Conservation (phyloP, 2,329 filamentous ascomycete genomes). For the Fusarium nisikadoi region DNA sequence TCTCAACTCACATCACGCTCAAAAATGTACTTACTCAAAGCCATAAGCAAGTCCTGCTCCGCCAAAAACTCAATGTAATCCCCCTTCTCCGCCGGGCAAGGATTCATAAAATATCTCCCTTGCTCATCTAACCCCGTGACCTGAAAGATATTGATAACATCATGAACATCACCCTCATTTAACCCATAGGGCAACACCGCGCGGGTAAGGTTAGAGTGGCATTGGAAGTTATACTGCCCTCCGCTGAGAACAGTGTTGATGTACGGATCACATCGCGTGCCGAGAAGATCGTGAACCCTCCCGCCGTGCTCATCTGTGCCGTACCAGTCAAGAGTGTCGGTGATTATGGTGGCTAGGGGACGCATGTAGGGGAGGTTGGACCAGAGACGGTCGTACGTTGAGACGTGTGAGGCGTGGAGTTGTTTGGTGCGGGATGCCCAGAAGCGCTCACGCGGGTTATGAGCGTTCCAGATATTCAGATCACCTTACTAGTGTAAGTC, state of each 20-base stretch:
- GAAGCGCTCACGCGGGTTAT: conserved; percentile 82
- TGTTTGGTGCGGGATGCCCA: conserved; percentile 85
- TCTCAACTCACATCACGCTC: rapidly evolving
- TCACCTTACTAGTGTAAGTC: conserved; percentile 64
- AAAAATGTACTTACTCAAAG: conserved; percentile 55
- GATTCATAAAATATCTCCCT: conserved; percentile 81
- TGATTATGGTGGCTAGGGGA: conserved; percentile 76
- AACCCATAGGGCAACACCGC: conserved; percentile 76
- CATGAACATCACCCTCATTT: conserved; percentile 79
- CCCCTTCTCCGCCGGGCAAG: conserved; percentile 63
- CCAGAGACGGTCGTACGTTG: conserved; percentile 79
- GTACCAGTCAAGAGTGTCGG: conserved; percentile 73
- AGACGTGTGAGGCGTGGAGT: conserved; percentile 80
- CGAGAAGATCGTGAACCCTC: conserved; percentile 80
- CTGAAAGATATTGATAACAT: conserved; percentile 88
- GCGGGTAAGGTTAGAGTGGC: conserved; percentile 82
- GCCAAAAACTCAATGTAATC: conserved; percentile 82
- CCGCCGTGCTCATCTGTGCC: conserved; percentile 71
- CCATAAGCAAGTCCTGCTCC: conserved; percentile 77
- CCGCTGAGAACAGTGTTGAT: conserved; percentile 78
- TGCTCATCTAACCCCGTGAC: conserved; percentile 79
- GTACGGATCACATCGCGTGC: conserved; percentile 87
- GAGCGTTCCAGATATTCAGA: conserved; percentile 81
- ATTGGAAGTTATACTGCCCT: conserved; percentile 82
- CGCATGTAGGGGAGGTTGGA: conserved; percentile 80